A percentile compares a stretch with the other conserved stretches of the same genome.
Conservation (phyloP, 768 basidiomycete species). For the Plicaturopsis crispa region DNA sequence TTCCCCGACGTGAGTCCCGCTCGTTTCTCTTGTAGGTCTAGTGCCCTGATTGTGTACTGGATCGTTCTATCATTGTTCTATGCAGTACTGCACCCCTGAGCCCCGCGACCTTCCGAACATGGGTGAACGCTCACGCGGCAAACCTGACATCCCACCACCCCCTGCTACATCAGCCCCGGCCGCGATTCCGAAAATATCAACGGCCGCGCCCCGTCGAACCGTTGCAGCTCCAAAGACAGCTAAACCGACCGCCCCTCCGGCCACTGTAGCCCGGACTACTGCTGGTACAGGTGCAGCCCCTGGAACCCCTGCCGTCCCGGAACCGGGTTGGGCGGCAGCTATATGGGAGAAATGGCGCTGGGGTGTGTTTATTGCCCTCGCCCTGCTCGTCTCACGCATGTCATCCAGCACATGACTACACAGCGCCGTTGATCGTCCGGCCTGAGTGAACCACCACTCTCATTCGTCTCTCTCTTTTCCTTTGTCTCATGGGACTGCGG, state of each 20-base stretch:
- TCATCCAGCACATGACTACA: constrained; percentile 39
- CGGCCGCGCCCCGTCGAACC: too few species aligned
- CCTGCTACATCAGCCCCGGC: constrained; percentile 8
- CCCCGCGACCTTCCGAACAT: constrained; percentile 86
- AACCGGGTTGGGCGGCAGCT: constrained; percentile 47
- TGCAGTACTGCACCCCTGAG: constrained; percentile 61
- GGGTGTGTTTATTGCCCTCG: constrained; percentile 71
- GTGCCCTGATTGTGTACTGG: constrained; percentile 13
- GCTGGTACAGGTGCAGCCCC: constrained; percentile 19
- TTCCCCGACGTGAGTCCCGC: constrained; percentile 73
- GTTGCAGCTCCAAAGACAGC: constrained; percentile 1
- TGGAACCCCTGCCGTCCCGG: constrained; percentile 21
- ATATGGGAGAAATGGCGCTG: constrained; percentile 83
- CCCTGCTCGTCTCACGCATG: constrained; percentile 70
- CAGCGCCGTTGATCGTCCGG: too few species aligned
- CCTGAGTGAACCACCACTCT: too few species aligned
- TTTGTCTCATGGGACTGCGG: too few species aligned
- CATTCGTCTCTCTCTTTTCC: too few species aligned
- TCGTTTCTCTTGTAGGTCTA: constrained; percentile 6
- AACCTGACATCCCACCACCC: constrained; percentile 18
- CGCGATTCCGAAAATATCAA: neutral
- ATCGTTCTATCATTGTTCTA: constrained; percentile 7
- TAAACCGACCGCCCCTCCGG: constrained; percentile 11
- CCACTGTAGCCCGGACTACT: constrained; percentile 8
- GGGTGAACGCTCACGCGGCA: constrained; percentile 72